These are phyloP conservation scores for Chaetomium olivaceum DNA, from an alignment of 2,329 filamentous ascomycete genomes.

Conservation along the genomic window DNA sequence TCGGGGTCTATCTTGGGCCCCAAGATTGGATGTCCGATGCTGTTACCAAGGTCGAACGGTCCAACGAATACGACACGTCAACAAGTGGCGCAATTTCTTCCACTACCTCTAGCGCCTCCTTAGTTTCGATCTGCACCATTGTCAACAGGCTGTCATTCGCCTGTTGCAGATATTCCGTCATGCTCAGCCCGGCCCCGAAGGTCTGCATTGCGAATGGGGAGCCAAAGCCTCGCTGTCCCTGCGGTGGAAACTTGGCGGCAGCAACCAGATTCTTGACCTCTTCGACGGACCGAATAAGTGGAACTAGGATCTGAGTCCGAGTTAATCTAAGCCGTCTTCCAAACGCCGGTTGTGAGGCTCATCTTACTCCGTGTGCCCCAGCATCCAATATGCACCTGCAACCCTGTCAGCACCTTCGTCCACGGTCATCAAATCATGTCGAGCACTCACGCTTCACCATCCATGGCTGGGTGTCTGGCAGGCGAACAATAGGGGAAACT, in stretches of 20 bases:
- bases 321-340: constrained; percentile 5
- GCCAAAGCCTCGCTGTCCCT: constrained; percentile 56
- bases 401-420: constrained; percentile 29
- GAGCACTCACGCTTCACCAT: constrained; percentile 55
- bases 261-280: constrained; percentile 53
- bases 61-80: constrained; percentile 66
- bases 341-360: neutral
- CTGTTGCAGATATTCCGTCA: constrained; percentile 57
- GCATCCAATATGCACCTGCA: constrained; percentile 55
- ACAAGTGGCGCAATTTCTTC: constrained; percentile 65
- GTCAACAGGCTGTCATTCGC: constrained; percentile 60
- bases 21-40: constrained; percentile 62
- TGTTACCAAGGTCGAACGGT: constrained; percentile 66
- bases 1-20: constrained; percentile 60
- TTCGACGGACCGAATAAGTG: constrained; percentile 55
- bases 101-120: constrained; percentile 59
- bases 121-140: constrained; percentile 69
- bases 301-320: constrained; percentile 48
- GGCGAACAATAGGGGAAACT: constrained; percentile 56
- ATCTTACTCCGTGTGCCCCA: constrained; percentile 56
- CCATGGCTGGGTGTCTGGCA: constrained; percentile 58
- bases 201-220: constrained; percentile 56
- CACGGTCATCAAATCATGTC: constrained; percentile 4
- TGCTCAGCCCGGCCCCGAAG: constrained; percentile 49
- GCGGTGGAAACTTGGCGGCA: constrained; percentile 58